These are phyloP conservation scores for Lolium rigidum DNA, from an alignment of 176 grass and related monocot genomes.

Conservation along the genomic window DNA sequence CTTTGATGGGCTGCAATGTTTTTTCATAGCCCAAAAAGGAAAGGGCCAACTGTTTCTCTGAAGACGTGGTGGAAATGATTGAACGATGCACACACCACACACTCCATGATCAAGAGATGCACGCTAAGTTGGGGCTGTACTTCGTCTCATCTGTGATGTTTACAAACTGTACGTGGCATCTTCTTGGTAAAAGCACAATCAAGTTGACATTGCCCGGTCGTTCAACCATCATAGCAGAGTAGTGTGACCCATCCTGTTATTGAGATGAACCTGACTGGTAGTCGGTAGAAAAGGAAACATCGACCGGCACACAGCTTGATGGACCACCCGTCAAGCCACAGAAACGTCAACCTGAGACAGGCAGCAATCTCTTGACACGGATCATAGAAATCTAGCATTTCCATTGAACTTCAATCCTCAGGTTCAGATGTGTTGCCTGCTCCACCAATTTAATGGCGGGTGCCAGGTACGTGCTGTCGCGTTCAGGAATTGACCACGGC, in stretches of 20 bases:
- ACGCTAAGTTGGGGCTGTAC: neutral
- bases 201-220: neutral
- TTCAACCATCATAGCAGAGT: neutral
- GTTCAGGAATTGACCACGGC: neutral
- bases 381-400: conserved; percentile 3
- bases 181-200: neutral
- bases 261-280: neutral
- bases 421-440: neutral
- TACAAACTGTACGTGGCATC: neutral
- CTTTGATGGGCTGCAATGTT: too few relatives aligned
- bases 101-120: too few relatives aligned
- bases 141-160: neutral
- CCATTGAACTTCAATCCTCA: neutral
- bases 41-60: too few relatives aligned
- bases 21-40: too few relatives aligned
- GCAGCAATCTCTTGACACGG: neutral
- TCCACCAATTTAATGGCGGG: conserved; percentile 27
- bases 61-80: too few relatives aligned
- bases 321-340: neutral
- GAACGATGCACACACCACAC: too few relatives aligned
- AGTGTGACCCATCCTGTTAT: neutral
- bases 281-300: neutral
- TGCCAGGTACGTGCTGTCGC: conserved; percentile 21
- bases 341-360: conserved; percentile 4
- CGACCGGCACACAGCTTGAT: conserved; percentile 26